A percentile compares a stretch with the other conserved stretches of the same genome.
Evolutionary conservation across 164 flowering plant genomes (phyloP).

Genomic region (Saururus chinensis): DNA sequence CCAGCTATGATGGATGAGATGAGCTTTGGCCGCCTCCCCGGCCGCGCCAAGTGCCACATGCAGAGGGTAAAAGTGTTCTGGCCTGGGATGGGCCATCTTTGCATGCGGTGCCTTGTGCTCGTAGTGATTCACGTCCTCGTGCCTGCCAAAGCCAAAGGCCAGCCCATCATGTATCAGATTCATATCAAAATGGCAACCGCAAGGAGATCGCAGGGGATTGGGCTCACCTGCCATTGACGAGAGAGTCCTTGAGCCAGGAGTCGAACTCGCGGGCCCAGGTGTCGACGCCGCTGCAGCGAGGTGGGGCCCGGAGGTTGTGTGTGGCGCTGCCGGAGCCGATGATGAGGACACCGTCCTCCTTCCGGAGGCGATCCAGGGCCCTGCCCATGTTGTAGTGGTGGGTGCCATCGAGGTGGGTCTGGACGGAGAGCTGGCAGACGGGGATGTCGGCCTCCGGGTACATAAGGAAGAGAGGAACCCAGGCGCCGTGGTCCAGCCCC

Average conservation of each 20-base stretch:
- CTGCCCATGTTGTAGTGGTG: slow-evolving; percentile 75
- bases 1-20: slow-evolving; percentile 71
- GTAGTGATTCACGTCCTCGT: slow-evolving; percentile 58
- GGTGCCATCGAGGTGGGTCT: slow-evolving; percentile 35
- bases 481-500: slow-evolving; percentile 92
- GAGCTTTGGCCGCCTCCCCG: slow-evolving; percentile 24
- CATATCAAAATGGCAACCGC: not conserved
- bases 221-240: slow-evolving; percentile 54
- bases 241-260: slow-evolving; percentile 67
- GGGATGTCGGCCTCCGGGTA: slow-evolving; percentile 82
- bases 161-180: not conserved
- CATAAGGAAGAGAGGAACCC: slow-evolving; percentile 87
- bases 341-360: slow-evolving; percentile 70
- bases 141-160: slow-evolving; percentile 14
- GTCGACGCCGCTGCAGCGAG: slow-evolving; percentile 3
- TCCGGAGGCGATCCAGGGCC: slow-evolving; percentile 62
- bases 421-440: slow-evolving; percentile 74
- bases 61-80: slow-evolving; percentile 74
- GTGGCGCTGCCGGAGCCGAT: slow-evolving; percentile 80
- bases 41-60: slow-evolving; percentile 71
- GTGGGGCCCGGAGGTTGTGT: slow-evolving; percentile 47
- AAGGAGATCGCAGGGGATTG: not conserved
- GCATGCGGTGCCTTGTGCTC: slow-evolving; percentile 50
- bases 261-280: slow-evolving; percentile 73
- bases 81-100: slow-evolving; percentile 60